A percentile compares a stretch with the other conserved stretches of the same genome.
Conservation (phyloP, 306 rosid genomes). For the Citrullus mucosospermus region DNA sequence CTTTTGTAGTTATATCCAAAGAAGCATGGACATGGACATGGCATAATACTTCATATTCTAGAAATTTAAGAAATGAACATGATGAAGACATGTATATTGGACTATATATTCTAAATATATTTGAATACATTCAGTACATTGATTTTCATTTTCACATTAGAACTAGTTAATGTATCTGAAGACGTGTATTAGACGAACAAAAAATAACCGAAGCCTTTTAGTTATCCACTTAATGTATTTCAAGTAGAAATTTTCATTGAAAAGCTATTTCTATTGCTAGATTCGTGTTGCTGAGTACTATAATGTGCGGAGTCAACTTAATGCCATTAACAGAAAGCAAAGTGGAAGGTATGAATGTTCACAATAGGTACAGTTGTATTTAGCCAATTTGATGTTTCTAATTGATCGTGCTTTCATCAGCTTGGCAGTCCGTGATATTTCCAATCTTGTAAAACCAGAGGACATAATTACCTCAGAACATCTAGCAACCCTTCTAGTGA, state of each 20-base stretch:
- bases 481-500: slow-evolving; percentile 72
- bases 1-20: neutral
- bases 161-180: neutral
- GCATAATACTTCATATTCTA: neutral
- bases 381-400: neutral
- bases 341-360: slow-evolving; percentile 52
- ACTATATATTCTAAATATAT: neutral
- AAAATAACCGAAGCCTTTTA: neutral
- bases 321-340: slow-evolving; percentile 85
- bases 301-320: slow-evolving; percentile 74
- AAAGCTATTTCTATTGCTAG: slow-evolving; percentile 25
- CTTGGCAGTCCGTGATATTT: slow-evolving; percentile 92
- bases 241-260: neutral
- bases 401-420: slow-evolving; percentile 19
- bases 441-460: slow-evolving; percentile 80
- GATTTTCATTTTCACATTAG: neutral
- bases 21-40: neutral
- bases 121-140: neutral
- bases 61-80: neutral
- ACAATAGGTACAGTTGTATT: neutral
- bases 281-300: slow-evolving; percentile 78
- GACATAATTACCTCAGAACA: slow-evolving; percentile 72
- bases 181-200: neutral
- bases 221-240: neutral
- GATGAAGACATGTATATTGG: neutral